Evolutionary conservation across 768 basidiomycete genomes (phyloP).

Genomic region (Saitozyma podzolica): DNA sequence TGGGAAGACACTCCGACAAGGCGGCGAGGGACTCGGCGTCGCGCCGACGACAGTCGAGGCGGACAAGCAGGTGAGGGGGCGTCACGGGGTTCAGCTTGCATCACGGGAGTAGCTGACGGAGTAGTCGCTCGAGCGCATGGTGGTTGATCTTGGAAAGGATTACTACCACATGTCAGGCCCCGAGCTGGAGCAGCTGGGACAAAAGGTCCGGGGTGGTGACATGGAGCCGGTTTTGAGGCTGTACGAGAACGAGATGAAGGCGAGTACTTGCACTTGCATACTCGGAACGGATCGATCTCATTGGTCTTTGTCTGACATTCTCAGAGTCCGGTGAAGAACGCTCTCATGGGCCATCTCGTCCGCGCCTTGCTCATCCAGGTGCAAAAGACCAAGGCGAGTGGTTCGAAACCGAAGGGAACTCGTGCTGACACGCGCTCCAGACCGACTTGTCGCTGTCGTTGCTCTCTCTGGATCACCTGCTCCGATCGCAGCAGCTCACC

Average conservation of each 20-base stretch:
- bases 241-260: conserved; percentile 89
- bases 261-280: conserved; percentile 18
- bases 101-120: conserved; percentile 5
- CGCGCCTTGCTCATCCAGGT: conserved; percentile 86
- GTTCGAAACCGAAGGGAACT: too few species aligned
- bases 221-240: conserved; percentile 80
- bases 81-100: too few species aligned
- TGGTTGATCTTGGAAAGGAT: conserved; percentile 77
- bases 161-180: conserved; percentile 65
- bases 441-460: conserved; percentile 90
- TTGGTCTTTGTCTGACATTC: conserved; percentile 5
- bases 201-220: conserved; percentile 73
- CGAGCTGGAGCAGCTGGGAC: conserved; percentile 67
- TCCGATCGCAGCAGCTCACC: conserved; percentile 90
- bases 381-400: conserved; percentile 86
- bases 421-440: conserved; percentile 53
- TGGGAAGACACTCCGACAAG: conserved; percentile 75
- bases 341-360: conserved; percentile 73
- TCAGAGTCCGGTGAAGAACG: conserved; percentile 72
- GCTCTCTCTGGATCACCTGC: conserved; percentile 85
- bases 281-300: too few species aligned
- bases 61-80: conserved; percentile 69
- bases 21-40: conserved; percentile 70
- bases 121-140: conserved; percentile 91
- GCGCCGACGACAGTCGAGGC: conserved; percentile 77